These are phyloP conservation scores for Cercophora scortea DNA, from an alignment of 495 filamentous ascomycete species.

Conservation along the genomic window DNA sequence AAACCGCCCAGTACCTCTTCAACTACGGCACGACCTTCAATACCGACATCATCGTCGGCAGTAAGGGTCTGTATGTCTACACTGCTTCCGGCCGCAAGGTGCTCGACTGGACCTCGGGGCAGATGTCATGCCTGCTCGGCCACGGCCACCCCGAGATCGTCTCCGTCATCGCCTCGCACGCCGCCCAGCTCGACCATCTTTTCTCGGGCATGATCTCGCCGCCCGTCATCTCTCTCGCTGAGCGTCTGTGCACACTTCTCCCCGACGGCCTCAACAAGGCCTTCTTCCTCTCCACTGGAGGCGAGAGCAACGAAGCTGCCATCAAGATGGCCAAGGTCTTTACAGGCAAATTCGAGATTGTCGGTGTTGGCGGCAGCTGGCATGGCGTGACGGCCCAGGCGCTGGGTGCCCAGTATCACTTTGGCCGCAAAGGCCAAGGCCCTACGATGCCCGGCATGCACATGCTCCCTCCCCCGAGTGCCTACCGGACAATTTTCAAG, in stretches of 20 bases:
- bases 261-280: constrained; percentile 42
- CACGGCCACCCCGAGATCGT: constrained; percentile 52
- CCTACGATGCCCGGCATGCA: constrained; percentile 26
- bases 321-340: constrained; percentile 50
- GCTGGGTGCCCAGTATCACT: constrained; percentile 37
- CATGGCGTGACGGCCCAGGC: constrained; percentile 45
- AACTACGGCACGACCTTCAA: constrained; percentile 20
- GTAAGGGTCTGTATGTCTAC: constrained; percentile 17
- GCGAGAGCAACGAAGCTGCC: constrained; percentile 48
- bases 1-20: constrained; percentile 15
- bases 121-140: constrained; percentile 50
- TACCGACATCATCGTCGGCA: constrained; percentile 15
- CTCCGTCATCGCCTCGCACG: constrained; percentile 33
- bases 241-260: constrained; percentile 35
- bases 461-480: constrained; percentile 45
- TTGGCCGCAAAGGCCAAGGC: constrained; percentile 36
- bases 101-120: constrained; percentile 49
- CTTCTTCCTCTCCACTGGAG: constrained; percentile 47
- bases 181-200: constrained; percentile 43
- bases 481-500: constrained; percentile 43
- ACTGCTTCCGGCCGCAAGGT: constrained; percentile 27
- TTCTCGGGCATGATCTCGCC: constrained; percentile 47
- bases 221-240: constrained; percentile 41
- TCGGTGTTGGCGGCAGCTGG: constrained; percentile 44
- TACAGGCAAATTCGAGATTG: constrained; percentile 51